Conservation (phyloP, 768 basidiomycete genomes). For the Amanita fuliginea region DNA sequence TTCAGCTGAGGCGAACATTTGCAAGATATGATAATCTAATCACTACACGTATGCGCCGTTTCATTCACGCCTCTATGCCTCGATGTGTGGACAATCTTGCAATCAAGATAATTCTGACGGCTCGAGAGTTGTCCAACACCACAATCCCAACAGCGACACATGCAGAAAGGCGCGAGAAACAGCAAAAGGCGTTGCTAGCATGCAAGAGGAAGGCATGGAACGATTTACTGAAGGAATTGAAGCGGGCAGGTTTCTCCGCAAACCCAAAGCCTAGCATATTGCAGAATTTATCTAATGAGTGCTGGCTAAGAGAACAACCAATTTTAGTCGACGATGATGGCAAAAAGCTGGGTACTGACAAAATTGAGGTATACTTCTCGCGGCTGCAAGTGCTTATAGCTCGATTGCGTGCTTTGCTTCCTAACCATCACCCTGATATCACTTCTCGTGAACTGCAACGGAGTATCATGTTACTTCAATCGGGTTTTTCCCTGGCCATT, state of each 20-base stretch:
- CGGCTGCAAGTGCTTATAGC: conserved; percentile 58
- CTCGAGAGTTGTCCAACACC: conserved; percentile 42
- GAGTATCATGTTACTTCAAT: conserved; percentile 70
- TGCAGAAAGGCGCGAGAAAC: conserved; percentile 45
- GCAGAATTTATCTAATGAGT: conserved; percentile 36
- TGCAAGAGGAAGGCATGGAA: conserved; percentile 88
- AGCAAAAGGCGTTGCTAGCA: conserved; percentile 59
- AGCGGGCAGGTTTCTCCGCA: conserved; percentile 61
- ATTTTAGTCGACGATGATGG: conserved; percentile 16
- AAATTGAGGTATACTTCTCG: conserved; percentile 51
- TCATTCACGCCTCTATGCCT: conserved; percentile 29
- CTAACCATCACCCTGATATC: conserved; percentile 71
- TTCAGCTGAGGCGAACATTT: conserved; percentile 39
- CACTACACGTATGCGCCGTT: conserved; percentile 26
- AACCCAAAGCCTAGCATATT: conserved; percentile 66
- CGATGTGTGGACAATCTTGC: conserved; percentile 43
- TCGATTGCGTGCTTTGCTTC: conserved; percentile 46
- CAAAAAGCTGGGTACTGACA: conserved; percentile 19
- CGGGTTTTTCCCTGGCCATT: conserved; percentile 58
- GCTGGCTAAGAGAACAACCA: conserved; percentile 62
- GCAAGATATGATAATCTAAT: conserved; percentile 37
- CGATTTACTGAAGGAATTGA: conserved; percentile 84
- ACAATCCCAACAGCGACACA: conserved; percentile 29
- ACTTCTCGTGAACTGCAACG: conserved; percentile 81
- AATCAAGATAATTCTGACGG: conserved; percentile 49